Percentiles rank a stretch among this genome's conserved stretches.
Evolutionary conservation across 768 basidiomycete genomes (phyloP).

Genomic region (Lyophyllum atratum): DNA sequence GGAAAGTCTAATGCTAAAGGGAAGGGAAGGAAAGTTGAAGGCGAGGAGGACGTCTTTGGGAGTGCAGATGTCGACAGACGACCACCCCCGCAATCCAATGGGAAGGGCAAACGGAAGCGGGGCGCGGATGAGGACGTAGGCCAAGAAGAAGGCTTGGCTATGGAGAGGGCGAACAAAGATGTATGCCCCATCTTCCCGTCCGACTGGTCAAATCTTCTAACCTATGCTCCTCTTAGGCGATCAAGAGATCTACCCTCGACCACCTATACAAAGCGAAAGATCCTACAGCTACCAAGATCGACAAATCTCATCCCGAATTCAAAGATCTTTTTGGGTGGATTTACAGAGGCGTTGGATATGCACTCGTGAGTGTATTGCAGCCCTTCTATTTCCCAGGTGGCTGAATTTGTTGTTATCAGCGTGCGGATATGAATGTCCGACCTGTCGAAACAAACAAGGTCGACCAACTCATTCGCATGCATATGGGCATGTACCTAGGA

Average conservation of each 20-base stretch:
- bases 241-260: slow-evolving; percentile 45
- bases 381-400: neutral
- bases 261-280: slow-evolving; percentile 41
- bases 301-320: slow-evolving; percentile 51
- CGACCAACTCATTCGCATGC: slow-evolving; percentile 41
- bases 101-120: slow-evolving; percentile 32
- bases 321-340: slow-evolving; percentile 50
- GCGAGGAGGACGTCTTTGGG: slow-evolving; percentile 38
- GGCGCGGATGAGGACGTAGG: slow-evolving; percentile 19
- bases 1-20: slow-evolving; percentile 27
- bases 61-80: slow-evolving; percentile 16
- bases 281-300: slow-evolving; percentile 32
- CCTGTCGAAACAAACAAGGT: slow-evolving; percentile 37
- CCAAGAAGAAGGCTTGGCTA: slow-evolving; percentile 19
- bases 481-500: slow-evolving; percentile 48
- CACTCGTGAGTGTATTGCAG: slow-evolving; percentile 38
- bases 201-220: neutral
- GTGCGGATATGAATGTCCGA: slow-evolving; percentile 40
- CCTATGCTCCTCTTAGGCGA: slow-evolving; percentile 32
- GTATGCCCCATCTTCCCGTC: slow-evolving; percentile 36
- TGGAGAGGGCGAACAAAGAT: slow-evolving; percentile 64
- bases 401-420: slow-evolving; percentile 29
- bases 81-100: neutral
- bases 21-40: slow-evolving; percentile 40
- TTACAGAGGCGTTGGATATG: slow-evolving; percentile 50